phyloP scores from a whole-genome alignment of 148 eudicot species.

The Camellia granthamiana region DNA sequence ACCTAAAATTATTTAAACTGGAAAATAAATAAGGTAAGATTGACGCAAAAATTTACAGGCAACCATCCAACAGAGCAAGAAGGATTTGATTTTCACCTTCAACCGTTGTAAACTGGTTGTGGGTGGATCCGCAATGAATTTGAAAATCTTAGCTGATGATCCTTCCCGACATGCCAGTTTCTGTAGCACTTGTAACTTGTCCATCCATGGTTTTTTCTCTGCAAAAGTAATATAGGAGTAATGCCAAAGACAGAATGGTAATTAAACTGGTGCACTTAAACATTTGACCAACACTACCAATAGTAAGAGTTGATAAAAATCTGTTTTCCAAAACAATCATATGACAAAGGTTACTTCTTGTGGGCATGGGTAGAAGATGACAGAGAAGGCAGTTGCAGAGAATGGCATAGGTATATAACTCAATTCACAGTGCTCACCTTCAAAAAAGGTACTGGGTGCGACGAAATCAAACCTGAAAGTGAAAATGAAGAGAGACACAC shows the following conservation, averaged over 20 bases:
- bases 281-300: neutral
- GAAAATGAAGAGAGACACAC: neutral
- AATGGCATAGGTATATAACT: neutral
- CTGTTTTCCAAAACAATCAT: neutral
- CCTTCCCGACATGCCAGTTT: conserved; percentile 61
- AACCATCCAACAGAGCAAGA: neutral
- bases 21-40: neutral
- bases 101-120: conserved; percentile 95
- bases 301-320: neutral
- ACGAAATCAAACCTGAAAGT: conserved; percentile 78
- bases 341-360: neutral
- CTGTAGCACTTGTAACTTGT: conserved; percentile 69
- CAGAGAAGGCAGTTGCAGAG: neutral
- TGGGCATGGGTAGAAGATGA: conserved; percentile 1
- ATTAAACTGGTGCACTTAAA: conserved; percentile 1
- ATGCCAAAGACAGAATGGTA: neutral
- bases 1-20: neutral
- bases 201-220: conserved; percentile 99
- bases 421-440: conserved; percentile 46
- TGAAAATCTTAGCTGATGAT: conserved; percentile 73
- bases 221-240: conserved; percentile 5
- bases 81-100: conserved; percentile 48
- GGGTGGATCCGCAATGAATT: conserved; percentile 99
- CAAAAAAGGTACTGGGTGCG: conserved; percentile 86
- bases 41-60: neutral